These are phyloP conservation scores for Vitis amurensis DNA, from an alignment of 164 flowering plant genomes.

Conservation along the genomic window DNA sequence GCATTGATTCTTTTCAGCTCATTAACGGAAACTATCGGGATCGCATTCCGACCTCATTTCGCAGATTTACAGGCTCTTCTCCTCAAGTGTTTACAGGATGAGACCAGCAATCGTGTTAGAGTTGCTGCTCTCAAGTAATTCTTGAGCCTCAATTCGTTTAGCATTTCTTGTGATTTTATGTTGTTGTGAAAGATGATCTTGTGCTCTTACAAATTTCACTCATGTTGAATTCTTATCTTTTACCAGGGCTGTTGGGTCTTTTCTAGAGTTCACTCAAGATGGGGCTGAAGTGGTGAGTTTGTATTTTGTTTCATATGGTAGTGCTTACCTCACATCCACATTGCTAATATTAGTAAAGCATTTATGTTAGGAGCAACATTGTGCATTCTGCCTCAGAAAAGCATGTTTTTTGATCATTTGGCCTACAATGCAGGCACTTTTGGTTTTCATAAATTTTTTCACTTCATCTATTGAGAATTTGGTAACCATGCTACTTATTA, in stretches of 20 bases:
- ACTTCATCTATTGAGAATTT: too few relatives aligned
- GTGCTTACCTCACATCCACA: neutral
- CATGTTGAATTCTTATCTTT: neutral
- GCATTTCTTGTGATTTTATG: slow-evolving; percentile 1
- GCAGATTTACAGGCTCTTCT: slow-evolving; percentile 75
- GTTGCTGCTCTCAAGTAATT: slow-evolving; percentile 95
- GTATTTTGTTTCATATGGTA: neutral
- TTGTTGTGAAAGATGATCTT: neutral
- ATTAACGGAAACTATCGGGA: slow-evolving; percentile 91
- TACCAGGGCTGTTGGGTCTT: slow-evolving; percentile 94
- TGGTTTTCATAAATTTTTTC: too few relatives aligned
- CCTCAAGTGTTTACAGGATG: slow-evolving; percentile 89
- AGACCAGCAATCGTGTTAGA: slow-evolving; percentile 86
- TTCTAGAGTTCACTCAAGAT: slow-evolving; percentile 83
- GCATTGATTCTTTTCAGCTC: slow-evolving; percentile 96
- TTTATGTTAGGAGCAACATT: neutral
- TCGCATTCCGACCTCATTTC: slow-evolving; percentile 76
- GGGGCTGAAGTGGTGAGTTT: slow-evolving; percentile 83
- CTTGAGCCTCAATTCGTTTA: neutral
- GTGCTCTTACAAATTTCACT: neutral
- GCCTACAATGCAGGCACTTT: too few relatives aligned
- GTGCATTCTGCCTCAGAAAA: neutral
- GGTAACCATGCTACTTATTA: too few relatives aligned
- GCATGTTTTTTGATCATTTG: too few relatives aligned
- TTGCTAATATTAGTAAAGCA: neutral